Evolutionary conservation across 2,329 filamentous ascomycete species (phyloP), one percentile per base, ranked within the genome.

Genomic region (Penicillium hordei): DNA sequence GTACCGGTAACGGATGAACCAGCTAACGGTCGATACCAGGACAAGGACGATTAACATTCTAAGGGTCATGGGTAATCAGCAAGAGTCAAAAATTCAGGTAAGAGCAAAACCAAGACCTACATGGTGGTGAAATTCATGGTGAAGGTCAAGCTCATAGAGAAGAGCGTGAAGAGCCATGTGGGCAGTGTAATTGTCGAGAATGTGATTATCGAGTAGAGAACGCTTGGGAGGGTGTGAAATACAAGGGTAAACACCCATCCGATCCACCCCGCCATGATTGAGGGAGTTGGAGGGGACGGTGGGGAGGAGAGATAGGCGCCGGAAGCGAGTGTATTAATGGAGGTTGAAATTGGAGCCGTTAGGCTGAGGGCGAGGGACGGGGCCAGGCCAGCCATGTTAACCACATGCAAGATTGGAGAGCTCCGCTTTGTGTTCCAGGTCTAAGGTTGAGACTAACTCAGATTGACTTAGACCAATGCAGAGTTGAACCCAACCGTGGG

Each of bases 121-220:
- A 99, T 77, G 19, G 94, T 99, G 21, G 93, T 97, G 67, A 94
- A 93, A 73, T 97, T 97, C 93, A 99, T 95, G 12, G 94, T 99
- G 70, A 99, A 91, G 0, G 94, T 99, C 80, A 96, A 81, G 75
- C 90, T 97, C 63, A 91, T 93, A 6, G 92, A 96, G 70, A 96
- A 91, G 61, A 96, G 81, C 6, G 87, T 90, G 73, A 96, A 99
- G 19, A 97, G 84, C 75, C 94, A 86, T 72, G 91, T 91, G 43
- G 94, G 94, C 58, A 97, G 75, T 17, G 91, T 95, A 65, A 97
- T 92, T 27, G 93, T 96, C 19, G 88, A 84, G 69, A 96, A 89
- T 60, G 89, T 91, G 65, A 96, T 86, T 54, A 87, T 76, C 87
- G 90, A 96, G 77, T 94, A 95, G 52, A 88, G 74, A 36, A 84